Conservation (phyloP, 768 basidiomycete species). For the Pleurotus citrinopileatus region DNA sequence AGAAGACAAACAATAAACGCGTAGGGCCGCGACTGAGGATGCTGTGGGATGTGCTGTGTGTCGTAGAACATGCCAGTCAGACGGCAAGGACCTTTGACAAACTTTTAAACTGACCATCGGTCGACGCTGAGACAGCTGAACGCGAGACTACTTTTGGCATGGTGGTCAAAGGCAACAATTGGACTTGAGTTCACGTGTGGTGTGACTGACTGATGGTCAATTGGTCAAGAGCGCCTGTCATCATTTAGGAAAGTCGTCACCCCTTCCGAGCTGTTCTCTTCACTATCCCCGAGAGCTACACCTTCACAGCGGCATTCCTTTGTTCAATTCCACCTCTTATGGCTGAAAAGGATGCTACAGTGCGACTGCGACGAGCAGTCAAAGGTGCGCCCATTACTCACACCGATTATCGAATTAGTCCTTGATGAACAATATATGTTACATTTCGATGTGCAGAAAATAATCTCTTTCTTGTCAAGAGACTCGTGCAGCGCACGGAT, state of each 20-base stretch:
- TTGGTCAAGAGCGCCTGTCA: slow-evolving; percentile 3
- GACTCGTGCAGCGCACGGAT: slow-evolving; percentile 82
- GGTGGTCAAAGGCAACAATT: slow-evolving; percentile 11
- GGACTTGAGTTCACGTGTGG: slow-evolving; percentile 5
- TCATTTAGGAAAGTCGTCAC: slow-evolving; percentile 2
- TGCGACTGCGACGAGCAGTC: slow-evolving; percentile 74
- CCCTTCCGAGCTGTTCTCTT: background rate
- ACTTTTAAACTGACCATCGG: slow-evolving; percentile 61
- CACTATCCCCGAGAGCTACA: slow-evolving; percentile 3
- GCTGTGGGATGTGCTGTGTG: slow-evolving; percentile 71
- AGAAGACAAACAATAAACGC: slow-evolving; percentile 66
- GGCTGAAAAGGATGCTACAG: slow-evolving; percentile 82
- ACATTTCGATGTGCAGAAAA: slow-evolving; percentile 61
- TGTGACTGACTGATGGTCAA: slow-evolving; percentile 3
- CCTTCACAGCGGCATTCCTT: slow-evolving; percentile 14
- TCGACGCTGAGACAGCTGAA: slow-evolving; percentile 85
- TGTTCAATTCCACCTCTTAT: slow-evolving; percentile 36
- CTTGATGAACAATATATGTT: slow-evolving; percentile 12
- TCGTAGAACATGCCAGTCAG: slow-evolving; percentile 4
- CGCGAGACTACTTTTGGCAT: slow-evolving; percentile 95
- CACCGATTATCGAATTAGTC: background rate
- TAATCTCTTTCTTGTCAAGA: slow-evolving; percentile 89
- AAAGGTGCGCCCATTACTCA: slow-evolving; percentile 50
- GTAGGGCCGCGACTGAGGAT: slow-evolving; percentile 72
- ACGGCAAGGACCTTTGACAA: background rate